Conservation (phyloP, 1,284 basidiomycete species). For the Austroboletus sp. region DNA sequence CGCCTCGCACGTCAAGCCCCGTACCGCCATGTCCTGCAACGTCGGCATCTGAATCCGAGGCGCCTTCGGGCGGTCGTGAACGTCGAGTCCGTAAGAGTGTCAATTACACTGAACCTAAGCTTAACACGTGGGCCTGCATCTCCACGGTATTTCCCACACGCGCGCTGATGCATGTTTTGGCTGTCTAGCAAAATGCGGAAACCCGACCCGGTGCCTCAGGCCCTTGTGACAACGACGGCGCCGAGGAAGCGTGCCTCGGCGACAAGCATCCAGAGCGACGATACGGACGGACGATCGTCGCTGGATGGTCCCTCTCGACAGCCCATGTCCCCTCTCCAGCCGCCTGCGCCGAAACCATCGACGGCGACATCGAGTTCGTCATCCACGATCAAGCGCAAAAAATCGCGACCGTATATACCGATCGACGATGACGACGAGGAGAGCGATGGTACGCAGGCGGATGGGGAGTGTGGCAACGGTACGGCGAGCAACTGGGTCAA, state of each 20-base stretch:
- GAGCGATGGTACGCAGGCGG: conserved; percentile 59
- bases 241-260: conserved; percentile 31
- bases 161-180: conserved; percentile 10
- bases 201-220: conserved; percentile 52
- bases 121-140: conserved; percentile 66
- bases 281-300: conserved; percentile 28
- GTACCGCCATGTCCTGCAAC: conserved; percentile 33
- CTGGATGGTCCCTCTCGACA: conserved; percentile 17
- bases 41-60: conserved; percentile 34
- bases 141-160: conserved; percentile 5
- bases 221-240: conserved; percentile 25
- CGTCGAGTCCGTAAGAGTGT: conserved; percentile 71
- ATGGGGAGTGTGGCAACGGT: conserved; percentile 52
- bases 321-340: conserved; percentile 24
- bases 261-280: conserved; percentile 22
- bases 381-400: conserved; percentile 43
- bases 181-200: conserved; percentile 79
- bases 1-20: conserved; percentile 48
- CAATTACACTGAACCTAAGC: conserved; percentile 83
- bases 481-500: conserved; percentile 44
- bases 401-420: conserved; percentile 41
- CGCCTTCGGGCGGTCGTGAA: conserved; percentile 47
- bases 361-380: conserved; percentile 32
- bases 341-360: conserved; percentile 18
- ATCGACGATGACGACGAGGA: conserved; percentile 44